Base-by-base conservation (phyloP, 176 grass and related monocot species). In the Musa acuminata region DNA sequence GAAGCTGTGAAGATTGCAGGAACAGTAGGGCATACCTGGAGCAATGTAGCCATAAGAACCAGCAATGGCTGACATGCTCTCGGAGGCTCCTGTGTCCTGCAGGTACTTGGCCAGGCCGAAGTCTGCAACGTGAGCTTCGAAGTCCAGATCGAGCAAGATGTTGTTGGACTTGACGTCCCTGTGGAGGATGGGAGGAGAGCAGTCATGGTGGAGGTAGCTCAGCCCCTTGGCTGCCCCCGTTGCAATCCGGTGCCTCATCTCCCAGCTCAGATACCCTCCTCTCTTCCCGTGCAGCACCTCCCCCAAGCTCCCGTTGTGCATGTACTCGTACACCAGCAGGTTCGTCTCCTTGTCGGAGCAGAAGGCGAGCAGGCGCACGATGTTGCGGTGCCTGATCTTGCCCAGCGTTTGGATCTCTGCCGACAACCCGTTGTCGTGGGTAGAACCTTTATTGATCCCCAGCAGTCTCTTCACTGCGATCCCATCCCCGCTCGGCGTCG, bases 111-210 rank as follows among this genome's bases (percentile, higher is more conserved):
- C 93, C 8, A 96, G 83, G 16, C 93, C 93, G 51, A 96, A 96
- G 80, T 96, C 93, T 1, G 93, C 93, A 10, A 96, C 93, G 65
- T 90, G 93, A 16, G 93, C 89, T 78, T 96, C 87, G 73, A 96
- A 90, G n/a, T 92, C 79, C 55, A 59, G 62, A 62, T 86, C 89
- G 2, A 96, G 87, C 75, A 96, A 77, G 72, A 96, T 96, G 86
- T 96, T 96, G 83, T 96, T 96, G 71, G 93, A 96, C 87, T 96
- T 96, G 62, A 96, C 93, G 81, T 96, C 93, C 57, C 93, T 83
- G 73, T 96, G 93, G 64, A 96, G 82, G 53, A 96, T 96, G 29
- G 81, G 76, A 51, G 89, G 93, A 13, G 83, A 90, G 79, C 93
- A 96, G 75, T 96, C 93, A 59, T 96, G 93, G 87, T 96, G 93